phyloP scores from a whole-genome alignment of 2,329 filamentous ascomycete species.

The Aspergillus tanneri region DNA sequence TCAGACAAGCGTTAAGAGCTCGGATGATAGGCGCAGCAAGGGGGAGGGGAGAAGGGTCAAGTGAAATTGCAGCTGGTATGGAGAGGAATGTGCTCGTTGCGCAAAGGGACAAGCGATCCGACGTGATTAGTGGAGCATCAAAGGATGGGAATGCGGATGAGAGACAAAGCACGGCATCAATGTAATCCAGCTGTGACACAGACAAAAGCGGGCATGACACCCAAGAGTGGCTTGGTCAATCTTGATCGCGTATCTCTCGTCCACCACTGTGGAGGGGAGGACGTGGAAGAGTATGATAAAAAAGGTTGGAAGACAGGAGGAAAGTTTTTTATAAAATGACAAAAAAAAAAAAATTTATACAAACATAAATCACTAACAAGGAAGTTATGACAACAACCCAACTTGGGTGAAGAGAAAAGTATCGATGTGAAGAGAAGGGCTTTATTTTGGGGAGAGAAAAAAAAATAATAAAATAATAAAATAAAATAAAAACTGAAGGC shows the following conservation, averaged over 20 bases:
- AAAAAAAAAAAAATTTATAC: not conserved
- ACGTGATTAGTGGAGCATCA: conserved; percentile 35
- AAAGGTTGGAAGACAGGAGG: conserved; percentile 13
- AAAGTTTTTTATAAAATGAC: conserved; percentile 2
- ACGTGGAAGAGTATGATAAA: conserved; percentile 14
- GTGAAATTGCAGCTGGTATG: conserved; percentile 26
- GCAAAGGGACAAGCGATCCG: conserved; percentile 26
- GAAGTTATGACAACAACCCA: too few species aligned
- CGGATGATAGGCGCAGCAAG: conserved; percentile 37
- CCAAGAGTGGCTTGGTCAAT: conserved; percentile 20
- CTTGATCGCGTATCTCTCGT: conserved; percentile 15
- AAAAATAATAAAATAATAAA: too few species aligned
- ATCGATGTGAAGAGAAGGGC: too few species aligned
- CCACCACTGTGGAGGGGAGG: conserved; percentile 8
- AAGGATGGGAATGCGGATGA: conserved; percentile 37
- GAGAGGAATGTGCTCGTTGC: conserved; percentile 37
- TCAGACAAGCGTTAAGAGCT: conserved; percentile 30
- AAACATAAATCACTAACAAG: too few species aligned
- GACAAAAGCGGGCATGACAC: conserved; percentile 36
- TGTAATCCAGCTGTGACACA: conserved; percentile 40
- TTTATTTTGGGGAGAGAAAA: too few species aligned
- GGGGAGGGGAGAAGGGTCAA: conserved; percentile 28
- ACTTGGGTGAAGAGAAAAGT: too few species aligned
- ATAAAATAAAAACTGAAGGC: too few species aligned
- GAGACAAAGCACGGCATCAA: conserved; percentile 38